Evolutionary conservation across 345 rosid species (phyloP).

Genomic region (Zanthoxylum bungeanum): DNA sequence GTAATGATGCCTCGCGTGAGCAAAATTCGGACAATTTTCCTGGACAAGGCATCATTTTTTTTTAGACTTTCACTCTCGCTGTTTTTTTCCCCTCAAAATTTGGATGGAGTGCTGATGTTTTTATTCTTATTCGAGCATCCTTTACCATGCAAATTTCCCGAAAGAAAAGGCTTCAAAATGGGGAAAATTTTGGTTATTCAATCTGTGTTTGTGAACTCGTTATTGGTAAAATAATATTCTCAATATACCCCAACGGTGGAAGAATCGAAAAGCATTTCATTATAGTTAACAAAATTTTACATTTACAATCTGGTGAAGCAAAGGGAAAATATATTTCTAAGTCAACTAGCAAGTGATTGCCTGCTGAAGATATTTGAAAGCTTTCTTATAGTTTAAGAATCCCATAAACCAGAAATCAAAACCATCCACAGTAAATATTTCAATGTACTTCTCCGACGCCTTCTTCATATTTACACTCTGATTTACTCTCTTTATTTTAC

Average conservation of each 20-base stretch:
- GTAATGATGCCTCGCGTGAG: no score
- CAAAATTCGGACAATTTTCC: no score
- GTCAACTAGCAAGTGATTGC: slow-evolving; percentile 20
- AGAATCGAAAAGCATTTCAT: not conserved
- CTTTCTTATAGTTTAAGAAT: slow-evolving; percentile 65
- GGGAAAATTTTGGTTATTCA: not conserved
- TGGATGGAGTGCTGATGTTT: no score
- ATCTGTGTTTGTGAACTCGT: not conserved
- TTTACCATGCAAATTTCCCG: not conserved
- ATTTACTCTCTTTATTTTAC: slow-evolving; percentile 51
- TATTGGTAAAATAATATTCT: no score
- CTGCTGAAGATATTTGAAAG: slow-evolving; percentile 53
- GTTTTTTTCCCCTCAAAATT: no score
- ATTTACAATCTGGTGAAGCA: not conserved
- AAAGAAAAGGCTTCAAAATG: not conserved
- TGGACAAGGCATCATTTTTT: no score
- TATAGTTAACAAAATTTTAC: not conserved
- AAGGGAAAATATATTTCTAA: not conserved
- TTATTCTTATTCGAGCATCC: not conserved
- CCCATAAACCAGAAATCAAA: slow-evolving; percentile 98
- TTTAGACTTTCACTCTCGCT: not conserved
- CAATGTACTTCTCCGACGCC: slow-evolving; percentile 68
- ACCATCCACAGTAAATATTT: slow-evolving; percentile 58
- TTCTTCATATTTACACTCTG: slow-evolving; percentile 52
- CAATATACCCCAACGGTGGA: no score